Base-by-base conservation (phyloP, 208 protist species). In the Crithidia acanthocephali region DNA sequence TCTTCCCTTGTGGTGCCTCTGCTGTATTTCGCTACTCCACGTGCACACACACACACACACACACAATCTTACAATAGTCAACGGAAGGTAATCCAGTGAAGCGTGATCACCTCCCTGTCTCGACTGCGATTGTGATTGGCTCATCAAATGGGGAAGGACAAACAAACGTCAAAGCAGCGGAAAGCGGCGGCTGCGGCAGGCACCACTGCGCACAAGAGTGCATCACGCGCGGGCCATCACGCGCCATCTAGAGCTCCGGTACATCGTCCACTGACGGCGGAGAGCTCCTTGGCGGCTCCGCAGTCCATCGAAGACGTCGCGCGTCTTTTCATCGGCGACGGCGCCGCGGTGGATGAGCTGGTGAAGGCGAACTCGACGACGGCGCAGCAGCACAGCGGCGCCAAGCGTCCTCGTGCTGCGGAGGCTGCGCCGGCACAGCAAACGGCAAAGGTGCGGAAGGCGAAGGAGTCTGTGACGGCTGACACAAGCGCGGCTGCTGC, bases 261-360 rank as follows among this genome's bases (percentile, higher is more conserved):
- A 27, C 55, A 37, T 8, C 52, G n/a, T 22, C 15, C 5, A 16
- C 40, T 8, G 16, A 2, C 18, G 11, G 40, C 37, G 11, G 44
- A 57, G 37, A 44, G 40, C 23, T 35, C 2, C 23, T 35, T 37
- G 7, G 27, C 42, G 8, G 50, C 51, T 18, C 72, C 65, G 15
- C 58, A 35, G 42, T 72, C 65, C 1, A 78, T 78, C 18, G 65
- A 69, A 5, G 72, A 78, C 15, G 59, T 78, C 28, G 64, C 72
- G 9, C 58, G 65, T 25, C 64, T 78, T 8, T 78, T 78, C 57
- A 77, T 77, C 8, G 72, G 65, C 23, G 42, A 25, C 20, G 37
- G 18, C 25, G 28, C 30, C 13, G 27, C 40, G 33, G 33, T 62
- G 16, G 65, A 62, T 10, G n/a, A 71, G 40, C 27, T 60, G 2